Conservation (phyloP, 2,329 filamentous ascomycete genomes). For the Aspergillus alliaceus region DNA sequence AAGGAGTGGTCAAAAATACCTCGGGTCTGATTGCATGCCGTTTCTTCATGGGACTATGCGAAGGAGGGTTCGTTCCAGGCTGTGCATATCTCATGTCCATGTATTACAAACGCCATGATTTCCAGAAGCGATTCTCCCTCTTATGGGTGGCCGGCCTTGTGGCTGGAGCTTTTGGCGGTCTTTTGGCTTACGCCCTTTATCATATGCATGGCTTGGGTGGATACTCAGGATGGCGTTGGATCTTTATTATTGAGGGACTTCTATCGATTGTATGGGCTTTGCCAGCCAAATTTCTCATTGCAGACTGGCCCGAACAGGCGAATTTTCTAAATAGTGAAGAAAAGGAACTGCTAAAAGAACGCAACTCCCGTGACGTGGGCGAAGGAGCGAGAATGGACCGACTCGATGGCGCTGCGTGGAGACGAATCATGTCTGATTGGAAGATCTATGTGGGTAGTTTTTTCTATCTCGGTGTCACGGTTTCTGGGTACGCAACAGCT, state of each 20-base stretch:
- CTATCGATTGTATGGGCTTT: constrained; percentile 29
- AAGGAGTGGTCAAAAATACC: constrained; percentile 32
- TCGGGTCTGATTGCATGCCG: constrained; percentile 30
- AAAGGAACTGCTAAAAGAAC: constrained; percentile 24
- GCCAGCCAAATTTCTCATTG: constrained; percentile 28
- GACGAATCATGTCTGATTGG: constrained; percentile 31
- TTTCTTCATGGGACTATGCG: constrained; percentile 32
- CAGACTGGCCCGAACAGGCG: constrained; percentile 34
- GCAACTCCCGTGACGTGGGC: constrained; percentile 22
- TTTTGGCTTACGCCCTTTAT: constrained; percentile 25
- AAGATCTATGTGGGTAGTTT: constrained; percentile 35
- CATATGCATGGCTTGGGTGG: constrained; percentile 31
- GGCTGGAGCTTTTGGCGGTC: constrained; percentile 34
- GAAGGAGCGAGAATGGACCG: constrained; percentile 29
- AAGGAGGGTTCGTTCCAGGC: constrained; percentile 42
- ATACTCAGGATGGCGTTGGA: constrained; percentile 33
- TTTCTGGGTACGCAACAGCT: constrained; percentile 35
- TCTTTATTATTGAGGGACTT: constrained; percentile 39
- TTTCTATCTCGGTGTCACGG: constrained; percentile 35
- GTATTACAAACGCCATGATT: constrained; percentile 39
- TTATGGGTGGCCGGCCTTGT: constrained; percentile 35
- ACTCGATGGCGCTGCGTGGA: constrained; percentile 27
- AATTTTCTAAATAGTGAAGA: constrained; percentile 32
- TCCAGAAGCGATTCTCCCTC: constrained; percentile 38
- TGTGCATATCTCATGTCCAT: constrained; percentile 28